Base-by-base conservation (phyloP, 2,329 filamentous ascomycete genomes). In the Fusarium oxysporum region DNA sequence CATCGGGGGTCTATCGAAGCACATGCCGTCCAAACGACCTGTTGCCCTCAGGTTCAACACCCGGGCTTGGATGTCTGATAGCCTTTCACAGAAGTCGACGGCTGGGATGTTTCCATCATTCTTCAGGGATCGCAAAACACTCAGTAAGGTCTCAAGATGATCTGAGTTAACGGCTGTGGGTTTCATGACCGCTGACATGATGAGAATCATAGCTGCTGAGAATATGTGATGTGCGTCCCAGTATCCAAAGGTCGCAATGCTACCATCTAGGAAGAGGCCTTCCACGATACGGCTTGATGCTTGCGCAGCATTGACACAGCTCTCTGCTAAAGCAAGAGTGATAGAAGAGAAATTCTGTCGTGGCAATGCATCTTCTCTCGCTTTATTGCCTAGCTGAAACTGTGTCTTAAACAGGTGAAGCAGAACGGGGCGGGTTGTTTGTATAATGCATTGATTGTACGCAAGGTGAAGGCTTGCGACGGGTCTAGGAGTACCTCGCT, bases 371-470 rank as follows among this genome's bases (percentile, higher is more conserved):
- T 73, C 70, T 14, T 70, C 68, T 16, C 56, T 41, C 6, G 25
- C 54, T 25, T 54, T 75, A 2, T 21, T 55, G 0, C 75, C 72
- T 2, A 79, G 62, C 13, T 77, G 77, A 2, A 79, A 79, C 28
- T 81, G 78, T 0, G 77, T 65, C 8, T 80, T 80, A 35, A 82
- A 80, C 0, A 82, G 76, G 2, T 81, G 76, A 0, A 82, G 59
- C 0, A 82, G 59, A 1, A 82, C 76, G 0, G 80, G 80, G 0
- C 80, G 76, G 0, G 80, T 81, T 0, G 80, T 81, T 54, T 80
- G 80, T 40, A 81, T 81, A 21, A 82, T 80, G 61, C 79, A 81
- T n/a, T 82, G 80, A 16, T 79, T 78, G 58, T 81, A 81, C 3
- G 78, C 78, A 0, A 80, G 75, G 30, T 80, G 78, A 1, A 79